phyloP scores from a whole-genome alignment of 169 alveolate species.

The Ophryocystis elektroscirrha region DNA sequence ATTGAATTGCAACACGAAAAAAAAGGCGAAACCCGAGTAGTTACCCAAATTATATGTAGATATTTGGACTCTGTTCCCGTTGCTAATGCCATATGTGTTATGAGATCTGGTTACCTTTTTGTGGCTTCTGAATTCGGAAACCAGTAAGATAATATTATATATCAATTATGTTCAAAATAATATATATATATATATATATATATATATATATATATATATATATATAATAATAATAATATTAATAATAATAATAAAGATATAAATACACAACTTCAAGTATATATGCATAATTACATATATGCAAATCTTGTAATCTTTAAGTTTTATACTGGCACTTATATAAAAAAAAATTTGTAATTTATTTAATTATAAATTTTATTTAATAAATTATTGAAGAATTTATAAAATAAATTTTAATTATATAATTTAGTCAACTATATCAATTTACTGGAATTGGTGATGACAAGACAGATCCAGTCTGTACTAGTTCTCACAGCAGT shows the following conservation, averaged over 20 bases:
- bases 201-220: too few species aligned
- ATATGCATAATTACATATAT: too few species aligned
- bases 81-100: conserved; percentile 62
- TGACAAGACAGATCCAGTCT: conserved; percentile 45
- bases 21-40: conserved; percentile 15
- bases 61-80: conserved; percentile 91
- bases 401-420: not conserved
- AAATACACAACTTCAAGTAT: too few species aligned
- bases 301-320: too few species aligned
- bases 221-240: too few species aligned
- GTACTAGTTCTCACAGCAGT: conserved; percentile 60
- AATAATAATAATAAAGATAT: too few species aligned
- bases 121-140: conserved; percentile 89
- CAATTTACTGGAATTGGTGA: conserved; percentile 42
- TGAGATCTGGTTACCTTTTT: conserved; percentile 76
- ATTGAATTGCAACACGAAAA: not conserved
- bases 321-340: too few species aligned
- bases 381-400: too few species aligned
- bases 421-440: conserved; percentile 13
- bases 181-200: conserved; percentile 13
- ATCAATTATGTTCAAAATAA: conserved; percentile 16
- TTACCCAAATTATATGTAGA: conserved; percentile 48
- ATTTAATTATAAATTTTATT: too few species aligned
- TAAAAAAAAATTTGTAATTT: too few species aligned
- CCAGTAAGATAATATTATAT: conserved; percentile 50